Evolutionary conservation across 768 basidiomycete species (phyloP).

Genomic region (Russula lepida): DNA sequence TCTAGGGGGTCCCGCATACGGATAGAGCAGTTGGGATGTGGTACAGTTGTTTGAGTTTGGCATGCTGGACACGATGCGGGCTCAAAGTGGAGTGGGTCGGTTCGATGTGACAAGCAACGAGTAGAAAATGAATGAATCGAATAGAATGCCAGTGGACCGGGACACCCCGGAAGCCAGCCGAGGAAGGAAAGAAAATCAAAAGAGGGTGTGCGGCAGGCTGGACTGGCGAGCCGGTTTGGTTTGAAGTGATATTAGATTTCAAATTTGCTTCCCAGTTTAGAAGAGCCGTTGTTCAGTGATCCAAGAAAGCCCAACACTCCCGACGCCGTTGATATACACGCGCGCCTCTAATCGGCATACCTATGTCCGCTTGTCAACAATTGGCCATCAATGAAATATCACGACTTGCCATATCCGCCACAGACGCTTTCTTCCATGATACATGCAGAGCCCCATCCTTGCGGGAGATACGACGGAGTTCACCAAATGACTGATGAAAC

Average conservation of each 20-base stretch:
- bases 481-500: slow-evolving; percentile 16
- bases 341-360: slow-evolving; percentile 22
- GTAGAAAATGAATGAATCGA: slow-evolving; percentile 1
- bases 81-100: slow-evolving; percentile 2
- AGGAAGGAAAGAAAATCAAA: slow-evolving; percentile 7
- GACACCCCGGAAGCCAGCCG: slow-evolving; percentile 12
- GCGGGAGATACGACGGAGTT: slow-evolving; percentile 17
- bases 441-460: slow-evolving; percentile 18
- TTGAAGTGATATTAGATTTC: not conserved
- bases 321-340: slow-evolving; percentile 18
- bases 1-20: slow-evolving; percentile 2
- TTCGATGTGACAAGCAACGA: slow-evolving; percentile 7
- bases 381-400: not conserved
- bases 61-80: slow-evolving; percentile 2
- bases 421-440: slow-evolving; percentile 19
- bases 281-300: slow-evolving; percentile 15
- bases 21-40: slow-evolving; percentile 12
- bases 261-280: slow-evolving; percentile 7
- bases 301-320: slow-evolving; percentile 21
- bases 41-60: slow-evolving; percentile 1
- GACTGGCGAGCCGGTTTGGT: slow-evolving; percentile 7
- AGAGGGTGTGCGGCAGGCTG: not conserved
- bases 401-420: slow-evolving; percentile 20
- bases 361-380: slow-evolving; percentile 16
- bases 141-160: not conserved